Base-by-base conservation (phyloP, 371 early-diverging fungal species). In the Apophysomyces trapeziformis region DNA sequence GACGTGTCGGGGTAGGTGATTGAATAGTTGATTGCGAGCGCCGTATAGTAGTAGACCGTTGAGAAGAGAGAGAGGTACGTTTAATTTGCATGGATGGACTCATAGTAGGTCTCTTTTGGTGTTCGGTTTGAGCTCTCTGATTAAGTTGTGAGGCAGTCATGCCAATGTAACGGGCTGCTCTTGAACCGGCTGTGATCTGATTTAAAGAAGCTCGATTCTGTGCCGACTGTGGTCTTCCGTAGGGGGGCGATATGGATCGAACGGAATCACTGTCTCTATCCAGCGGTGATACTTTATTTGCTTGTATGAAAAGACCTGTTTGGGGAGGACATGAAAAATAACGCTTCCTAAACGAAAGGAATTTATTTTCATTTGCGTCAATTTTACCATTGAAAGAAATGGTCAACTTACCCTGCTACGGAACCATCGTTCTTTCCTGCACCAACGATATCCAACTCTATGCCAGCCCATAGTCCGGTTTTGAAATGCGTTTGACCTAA, bases 351-450 rank as follows among this genome's bases (percentile, higher is more conserved):
- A 58, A 67, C 38, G 38, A 37, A 54, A 43, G 60, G 50, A 61
- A 11, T 50, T 64, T 44, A 12, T 38, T 60, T 61, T 16, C 9
- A 26, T 63, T 37, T 6, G 46, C 43, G 9, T 12, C 14, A 43
- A 43, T 43, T 43, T 43, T 14, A 43, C 14, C 14, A 12, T 43
- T 43, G 16, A n/a, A 47, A 47, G 16, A n/a, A n/a, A 47, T 14
- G 13, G n/a, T 11, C 7, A 9, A 75, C 80, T 64, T 76, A 84
- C 82, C 91, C 92, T 21, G 68, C 71, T 36, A 88, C 88, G 12
- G 78, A 78, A 18, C 93, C 93, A 64, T 90, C 87, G 70, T 93
- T 92, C 65, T 92, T 93, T 38, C 93, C 93, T 11, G 85, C 83
- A 14, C 89, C 90, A 0, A 69, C 70, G 38, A 77, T 74, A 62